Base-by-base conservation (phyloP, 306 rosid species). In the Calophaca sinica region DNA sequence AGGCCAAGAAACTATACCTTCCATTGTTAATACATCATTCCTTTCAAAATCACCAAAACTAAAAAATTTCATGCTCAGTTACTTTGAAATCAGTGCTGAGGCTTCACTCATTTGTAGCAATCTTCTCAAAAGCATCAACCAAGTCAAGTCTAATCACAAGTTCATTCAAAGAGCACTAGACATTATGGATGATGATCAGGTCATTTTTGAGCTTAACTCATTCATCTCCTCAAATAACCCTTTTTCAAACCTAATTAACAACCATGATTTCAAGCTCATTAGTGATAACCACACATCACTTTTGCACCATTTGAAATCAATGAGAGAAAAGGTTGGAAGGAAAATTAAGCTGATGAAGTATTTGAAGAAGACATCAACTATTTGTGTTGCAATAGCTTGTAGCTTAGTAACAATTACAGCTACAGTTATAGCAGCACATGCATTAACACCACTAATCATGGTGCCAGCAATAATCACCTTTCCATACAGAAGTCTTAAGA, bases 1-100 rank as follows among this genome's bases (percentile, higher is more conserved):
- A 8, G 35, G 51, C 63, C 92, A 84, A 83, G 86, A 86, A 71
- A 41, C 86, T 33, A 84, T 83, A 41, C 53, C 81, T 6, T 71
- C 68, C 0, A 80, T 90, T 68, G 67, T 88, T 33, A 81, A 88
- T 28, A 81, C 87, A 28, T n/a, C 82, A 60, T 62, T 55, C 54
- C 45, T 87, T 39, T 65, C 84, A 10, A 66, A 36, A 15, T 33
- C 61, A 1, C 85, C 83, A n/a, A 48, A 86, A 33, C 73, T 88
- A 28, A 88, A 84, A 73, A 52, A 36, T 58, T 82, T 86, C 2
- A 68, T 90, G 75, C 80, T 86, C 31, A 78, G 64, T n/a, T 90
- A 74, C 87, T 88, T 88, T 54, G 82, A 85, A 35, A 79, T 83
- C 3, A 90, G 83, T 33, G 89, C 89, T 1, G 88, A 84, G 45